These are phyloP conservation scores for Phoma sp. DNA, from an alignment of 2,329 filamentous ascomycete species.

Conservation along the genomic window DNA sequence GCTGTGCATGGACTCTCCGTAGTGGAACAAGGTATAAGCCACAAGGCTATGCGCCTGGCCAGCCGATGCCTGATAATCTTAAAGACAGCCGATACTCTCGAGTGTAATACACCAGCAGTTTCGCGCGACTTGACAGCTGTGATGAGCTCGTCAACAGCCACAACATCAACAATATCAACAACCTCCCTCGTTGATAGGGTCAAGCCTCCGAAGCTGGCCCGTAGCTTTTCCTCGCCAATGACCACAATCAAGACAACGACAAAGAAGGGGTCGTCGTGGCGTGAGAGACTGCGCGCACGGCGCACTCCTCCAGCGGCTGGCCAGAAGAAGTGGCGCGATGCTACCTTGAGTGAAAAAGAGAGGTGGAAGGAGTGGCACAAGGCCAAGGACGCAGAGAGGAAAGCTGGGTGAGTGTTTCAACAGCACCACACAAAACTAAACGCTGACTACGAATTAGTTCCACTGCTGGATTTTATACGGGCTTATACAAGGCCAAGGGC, in stretches of 20 bases:
- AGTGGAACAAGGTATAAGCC: not conserved
- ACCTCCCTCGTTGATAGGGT: not conserved
- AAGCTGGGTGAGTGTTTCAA: constrained; percentile 14
- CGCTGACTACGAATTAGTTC: constrained; percentile 10
- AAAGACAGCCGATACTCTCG: not conserved
- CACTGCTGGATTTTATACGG: constrained; percentile 17
- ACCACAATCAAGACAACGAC: not conserved
- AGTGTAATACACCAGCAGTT: not conserved
- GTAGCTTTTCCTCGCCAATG: constrained; percentile 4
- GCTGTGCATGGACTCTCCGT: constrained; percentile 1
- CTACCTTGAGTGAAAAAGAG: constrained; percentile 30
- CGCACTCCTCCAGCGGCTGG: constrained; percentile 11
- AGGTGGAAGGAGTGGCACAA: constrained; percentile 39
- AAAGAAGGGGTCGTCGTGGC: constrained; percentile 11
- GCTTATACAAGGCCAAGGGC: constrained; percentile 23
- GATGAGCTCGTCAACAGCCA: constrained; percentile 1
- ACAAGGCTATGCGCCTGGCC: constrained; percentile 2
- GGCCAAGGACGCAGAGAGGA: constrained; percentile 29
- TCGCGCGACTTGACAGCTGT: not conserved
- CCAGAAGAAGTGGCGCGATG: constrained; percentile 34
- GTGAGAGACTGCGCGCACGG: constrained; percentile 13
- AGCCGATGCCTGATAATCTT: not conserved
- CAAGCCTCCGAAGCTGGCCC: not conserved
- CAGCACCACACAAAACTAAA: not conserved
- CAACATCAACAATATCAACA: constrained; percentile 7